A percentile compares a stretch with the other conserved stretches of the same genome.
These are phyloP conservation scores for Xylariaceae sp. DNA, from an alignment of 2,329 filamentous ascomycete species.

Conservation along the genomic window DNA sequence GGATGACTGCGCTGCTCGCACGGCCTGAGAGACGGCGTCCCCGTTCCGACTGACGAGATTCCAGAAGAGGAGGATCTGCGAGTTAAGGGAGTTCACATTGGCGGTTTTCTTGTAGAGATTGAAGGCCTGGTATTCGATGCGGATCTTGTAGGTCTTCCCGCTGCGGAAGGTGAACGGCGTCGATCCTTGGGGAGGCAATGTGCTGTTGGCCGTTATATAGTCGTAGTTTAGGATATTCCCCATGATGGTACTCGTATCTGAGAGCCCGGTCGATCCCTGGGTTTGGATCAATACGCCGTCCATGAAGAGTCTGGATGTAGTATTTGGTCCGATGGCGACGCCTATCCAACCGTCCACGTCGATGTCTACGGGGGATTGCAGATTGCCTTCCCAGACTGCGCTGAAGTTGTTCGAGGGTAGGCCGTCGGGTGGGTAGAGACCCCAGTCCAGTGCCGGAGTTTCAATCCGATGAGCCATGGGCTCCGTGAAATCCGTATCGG, in stretches of 20 bases:
- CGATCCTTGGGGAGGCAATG: conserved; percentile 34
- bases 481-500: conserved; percentile 35
- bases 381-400: conserved; percentile 37
- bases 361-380: conserved; percentile 34
- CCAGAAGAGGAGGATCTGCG: conserved; percentile 40
- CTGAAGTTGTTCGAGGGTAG: conserved; percentile 42
- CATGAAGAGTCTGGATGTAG: conserved; percentile 36
- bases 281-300: conserved; percentile 29
- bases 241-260: conserved; percentile 31
- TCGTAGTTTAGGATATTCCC: conserved; percentile 37
- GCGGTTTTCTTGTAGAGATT: conserved; percentile 36
- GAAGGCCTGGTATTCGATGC: conserved; percentile 40
- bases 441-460: conserved; percentile 39
- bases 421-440: conserved; percentile 38
- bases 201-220: conserved; percentile 35
- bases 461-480: conserved; percentile 31
- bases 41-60: conserved; percentile 37
- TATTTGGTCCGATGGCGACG: conserved; percentile 37
- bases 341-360: conserved; percentile 40
- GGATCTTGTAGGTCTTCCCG: conserved; percentile 32
- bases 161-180: conserved; percentile 35
- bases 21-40: conserved; percentile 31
- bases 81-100: conserved; percentile 37
- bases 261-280: conserved; percentile 25
- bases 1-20: conserved; percentile 31